phyloP scores from a whole-genome alignment of 75 land plant genomes.

The Pinus tabuliformis region DNA sequence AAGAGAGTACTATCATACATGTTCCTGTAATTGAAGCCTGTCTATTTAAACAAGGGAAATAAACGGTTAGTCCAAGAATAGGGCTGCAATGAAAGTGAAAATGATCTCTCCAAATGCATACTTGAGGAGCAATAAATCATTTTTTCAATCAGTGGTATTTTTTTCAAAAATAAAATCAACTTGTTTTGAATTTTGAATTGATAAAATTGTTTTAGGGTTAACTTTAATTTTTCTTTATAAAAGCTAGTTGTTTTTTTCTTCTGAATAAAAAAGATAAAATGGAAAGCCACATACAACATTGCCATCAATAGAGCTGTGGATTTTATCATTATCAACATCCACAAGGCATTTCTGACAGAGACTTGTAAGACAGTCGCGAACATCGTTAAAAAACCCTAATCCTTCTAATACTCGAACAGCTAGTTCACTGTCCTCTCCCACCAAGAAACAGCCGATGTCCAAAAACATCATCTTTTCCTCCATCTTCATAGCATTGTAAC shows the following conservation, averaged over 20 bases:
- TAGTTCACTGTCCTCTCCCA: neutral
- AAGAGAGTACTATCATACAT: neutral
- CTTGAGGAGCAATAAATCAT: too few relatives aligned
- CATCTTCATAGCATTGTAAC: neutral
- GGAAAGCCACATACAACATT: neutral
- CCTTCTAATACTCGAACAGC: neutral
- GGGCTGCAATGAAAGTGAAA: too few relatives aligned
- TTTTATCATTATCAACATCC: neutral
- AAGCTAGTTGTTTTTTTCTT: too few relatives aligned
- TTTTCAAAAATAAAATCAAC: too few relatives aligned
- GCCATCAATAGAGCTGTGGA: too few relatives aligned
- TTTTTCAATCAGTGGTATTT: too few relatives aligned
- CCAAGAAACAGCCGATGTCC: neutral
- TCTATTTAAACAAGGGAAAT: too few relatives aligned
- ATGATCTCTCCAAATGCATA: too few relatives aligned
- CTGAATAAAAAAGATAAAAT: neutral
- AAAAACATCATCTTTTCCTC: neutral
- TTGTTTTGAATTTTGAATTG: too few relatives aligned
- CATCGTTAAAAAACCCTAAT: neutral
- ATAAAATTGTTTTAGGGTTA: too few relatives aligned
- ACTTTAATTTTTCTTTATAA: too few relatives aligned
- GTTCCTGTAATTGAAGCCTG: too few relatives aligned
- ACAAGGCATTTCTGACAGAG: neutral
- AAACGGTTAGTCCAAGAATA: neutral
- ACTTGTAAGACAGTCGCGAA: neutral